These are phyloP conservation scores for Cyanidium caldarium DNA, from an alignment of 23 red algal species.

Conservation along the genomic window DNA sequence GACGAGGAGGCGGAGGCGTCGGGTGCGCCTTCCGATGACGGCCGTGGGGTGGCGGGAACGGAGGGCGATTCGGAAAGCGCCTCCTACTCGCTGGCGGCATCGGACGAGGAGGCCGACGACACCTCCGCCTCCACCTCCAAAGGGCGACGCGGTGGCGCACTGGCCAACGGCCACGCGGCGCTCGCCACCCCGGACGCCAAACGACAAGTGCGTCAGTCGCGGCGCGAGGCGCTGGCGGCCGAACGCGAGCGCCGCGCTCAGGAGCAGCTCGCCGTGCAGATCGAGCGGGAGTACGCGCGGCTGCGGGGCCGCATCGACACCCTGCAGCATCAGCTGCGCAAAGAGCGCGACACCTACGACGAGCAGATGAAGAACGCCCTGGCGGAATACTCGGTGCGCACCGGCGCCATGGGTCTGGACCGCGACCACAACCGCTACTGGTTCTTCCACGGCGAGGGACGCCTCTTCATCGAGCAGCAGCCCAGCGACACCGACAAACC, in stretches of 20 bases:
- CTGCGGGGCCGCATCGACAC: background rate
- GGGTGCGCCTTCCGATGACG: too few relatives aligned
- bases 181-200: background rate
- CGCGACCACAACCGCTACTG: background rate
- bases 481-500: background rate
- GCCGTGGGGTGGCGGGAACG: too few relatives aligned
- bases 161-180: too few relatives aligned
- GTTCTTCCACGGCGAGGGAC: slow-evolving; percentile 7
- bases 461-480: background rate
- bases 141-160: too few relatives aligned
- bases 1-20: background rate
- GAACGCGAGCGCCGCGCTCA: background rate
- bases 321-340: background rate
- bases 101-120: too few relatives aligned
- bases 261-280: background rate
- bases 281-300: background rate
- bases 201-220: background rate
- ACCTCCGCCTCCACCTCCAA: too few relatives aligned
- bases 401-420: background rate
- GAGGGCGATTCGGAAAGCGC: too few relatives aligned
- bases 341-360: background rate
- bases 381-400: background rate
- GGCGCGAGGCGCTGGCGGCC: background rate
- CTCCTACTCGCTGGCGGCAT: too few relatives aligned
- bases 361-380: background rate